phyloP scores from a whole-genome alignment of 2,329 filamentous ascomycete species.

The Colletotrichum acutatum region DNA sequence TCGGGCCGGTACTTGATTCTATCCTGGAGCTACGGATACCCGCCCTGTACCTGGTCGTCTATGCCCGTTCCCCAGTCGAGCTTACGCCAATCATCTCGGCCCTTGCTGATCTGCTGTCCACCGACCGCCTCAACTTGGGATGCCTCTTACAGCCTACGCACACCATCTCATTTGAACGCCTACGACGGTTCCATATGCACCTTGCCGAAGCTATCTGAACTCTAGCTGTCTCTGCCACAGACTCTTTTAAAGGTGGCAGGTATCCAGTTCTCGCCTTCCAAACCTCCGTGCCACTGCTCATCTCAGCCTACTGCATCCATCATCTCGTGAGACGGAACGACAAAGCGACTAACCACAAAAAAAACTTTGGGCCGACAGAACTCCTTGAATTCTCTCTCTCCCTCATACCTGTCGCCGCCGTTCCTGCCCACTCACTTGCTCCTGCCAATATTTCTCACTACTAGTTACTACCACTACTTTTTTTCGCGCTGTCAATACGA shows the following conservation, averaged over 20 bases:
- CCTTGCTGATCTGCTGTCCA: conserved; percentile 26
- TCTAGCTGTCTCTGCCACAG: conserved; percentile 10
- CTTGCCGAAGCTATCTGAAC: conserved; percentile 24
- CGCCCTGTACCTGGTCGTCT: not conserved
- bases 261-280: not conserved
- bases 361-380: not conserved
- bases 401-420: not conserved
- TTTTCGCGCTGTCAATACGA: not conserved
- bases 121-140: conserved; percentile 12
- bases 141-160: conserved; percentile 24
- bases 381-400: not conserved
- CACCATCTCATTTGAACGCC: conserved; percentile 4
- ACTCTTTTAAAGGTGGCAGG: conserved; percentile 24
- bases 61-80: conserved; percentile 14
- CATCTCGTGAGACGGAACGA: not conserved
- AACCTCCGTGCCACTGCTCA: conserved; percentile 14
- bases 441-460: not conserved
- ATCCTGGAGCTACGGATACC: not conserved
- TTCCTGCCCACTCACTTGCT: not conserved
- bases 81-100: conserved; percentile 25
- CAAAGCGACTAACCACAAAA: not conserved
- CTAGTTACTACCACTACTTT: not conserved
- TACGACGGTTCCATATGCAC: conserved; percentile 9
- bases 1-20: conserved; percentile 10
- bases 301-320: not conserved